These are phyloP conservation scores for Hypoxylon fragiforme DNA, from an alignment of 495 filamentous ascomycete species.

Conservation along the genomic window DNA sequence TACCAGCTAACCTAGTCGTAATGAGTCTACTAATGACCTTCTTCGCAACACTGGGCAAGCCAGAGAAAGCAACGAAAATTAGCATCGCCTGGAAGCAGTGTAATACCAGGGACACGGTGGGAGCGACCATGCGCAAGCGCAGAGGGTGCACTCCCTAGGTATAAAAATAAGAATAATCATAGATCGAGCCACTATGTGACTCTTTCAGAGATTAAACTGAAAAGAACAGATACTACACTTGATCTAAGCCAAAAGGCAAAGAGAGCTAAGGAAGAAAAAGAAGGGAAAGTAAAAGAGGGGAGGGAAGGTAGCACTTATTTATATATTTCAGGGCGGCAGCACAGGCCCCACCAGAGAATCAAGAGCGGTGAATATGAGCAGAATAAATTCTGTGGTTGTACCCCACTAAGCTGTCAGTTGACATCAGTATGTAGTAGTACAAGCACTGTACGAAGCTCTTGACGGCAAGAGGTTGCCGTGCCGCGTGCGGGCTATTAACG, in stretches of 20 bases:
- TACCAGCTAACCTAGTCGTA: too few relatives aligned
- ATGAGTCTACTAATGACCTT: slow-evolving; percentile 39
- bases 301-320: slow-evolving; percentile 18
- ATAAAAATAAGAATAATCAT: slow-evolving; percentile 76
- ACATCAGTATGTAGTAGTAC: too few relatives aligned
- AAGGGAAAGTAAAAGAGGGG: slow-evolving; percentile 18
- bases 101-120: slow-evolving; percentile 78
- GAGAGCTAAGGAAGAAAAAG: slow-evolving; percentile 37
- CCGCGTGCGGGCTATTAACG: slow-evolving; percentile 4
- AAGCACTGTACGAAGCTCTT: too few relatives aligned
- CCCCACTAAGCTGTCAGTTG: too few relatives aligned
- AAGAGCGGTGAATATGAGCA: slow-evolving; percentile 25
- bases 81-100: slow-evolving; percentile 78
- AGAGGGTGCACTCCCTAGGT: slow-evolving; percentile 58
- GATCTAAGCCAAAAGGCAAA: slow-evolving; percentile 71
- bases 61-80: slow-evolving; percentile 56
- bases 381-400: slow-evolving; percentile 5
- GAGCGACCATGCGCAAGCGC: slow-evolving; percentile 70
- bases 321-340: too few relatives aligned
- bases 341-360: background rate
- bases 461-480: too few relatives aligned
- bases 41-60: slow-evolving; percentile 61
- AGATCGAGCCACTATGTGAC: slow-evolving; percentile 58
- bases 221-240: slow-evolving; percentile 97
- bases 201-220: slow-evolving; percentile 75